Percentiles rank a stretch among this genome's conserved stretches.
These are phyloP conservation scores for Dactylellina haptotyla DNA, from an alignment of 2,329 filamentous ascomycete genomes.

Conservation along the genomic window DNA sequence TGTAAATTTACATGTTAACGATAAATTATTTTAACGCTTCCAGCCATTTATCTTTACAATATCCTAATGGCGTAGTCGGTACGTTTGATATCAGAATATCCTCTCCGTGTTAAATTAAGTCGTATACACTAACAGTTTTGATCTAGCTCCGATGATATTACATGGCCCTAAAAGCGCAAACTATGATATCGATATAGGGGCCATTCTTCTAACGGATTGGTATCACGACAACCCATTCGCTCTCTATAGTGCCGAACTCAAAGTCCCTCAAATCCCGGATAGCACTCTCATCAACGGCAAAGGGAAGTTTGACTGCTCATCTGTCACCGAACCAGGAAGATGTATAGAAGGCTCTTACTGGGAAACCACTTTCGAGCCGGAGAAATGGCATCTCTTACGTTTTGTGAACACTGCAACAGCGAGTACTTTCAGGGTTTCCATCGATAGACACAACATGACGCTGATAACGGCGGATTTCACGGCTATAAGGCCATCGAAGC, in stretches of 20 bases:
- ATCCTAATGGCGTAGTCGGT: conserved; percentile 70
- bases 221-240: conserved; percentile 65
- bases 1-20: background rate
- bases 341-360: conserved; percentile 13
- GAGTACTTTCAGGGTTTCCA: conserved; percentile 60
- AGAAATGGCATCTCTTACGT: conserved; percentile 59
- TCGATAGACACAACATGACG: conserved; percentile 71
- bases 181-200: conserved; percentile 73
- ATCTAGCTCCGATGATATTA: conserved; percentile 66
- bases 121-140: background rate
- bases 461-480: conserved; percentile 75
- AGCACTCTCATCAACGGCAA: conserved; percentile 31
- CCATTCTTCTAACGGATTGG: conserved; percentile 73
- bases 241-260: conserved; percentile 56
- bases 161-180: conserved; percentile 70
- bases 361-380: conserved; percentile 3
- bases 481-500: conserved; percentile 70
- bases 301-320: conserved; percentile 30
- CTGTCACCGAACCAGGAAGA: background rate
- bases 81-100: background rate
- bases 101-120: too few relatives aligned
- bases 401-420: conserved; percentile 62
- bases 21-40: background rate
- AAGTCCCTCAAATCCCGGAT: conserved; percentile 57
- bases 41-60: conserved; percentile 66